Evolutionary conservation across 306 rosid species (phyloP), one percentile per base, ranked within the genome.

Genomic region (Purshia tridentata): DNA sequence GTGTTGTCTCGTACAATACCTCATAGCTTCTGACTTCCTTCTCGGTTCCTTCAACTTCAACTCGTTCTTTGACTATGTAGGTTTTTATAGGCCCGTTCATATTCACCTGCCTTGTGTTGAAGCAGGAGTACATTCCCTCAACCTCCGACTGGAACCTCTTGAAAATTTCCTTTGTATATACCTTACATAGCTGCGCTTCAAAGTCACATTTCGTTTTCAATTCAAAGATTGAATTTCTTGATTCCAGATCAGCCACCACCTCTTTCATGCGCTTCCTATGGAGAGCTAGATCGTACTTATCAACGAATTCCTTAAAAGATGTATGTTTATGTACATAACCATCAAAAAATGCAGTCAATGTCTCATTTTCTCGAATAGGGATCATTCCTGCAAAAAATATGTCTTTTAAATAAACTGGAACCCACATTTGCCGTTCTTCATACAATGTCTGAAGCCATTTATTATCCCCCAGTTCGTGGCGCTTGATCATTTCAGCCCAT

Each of bases 321-420:
- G 91, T 84, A 60, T 87, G 88, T 70, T 89, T 91, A 77, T 88
- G 92, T n/a, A 89, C 86, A 85, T 84, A 87, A 39, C 92, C 89
- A 53, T 89, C 89, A 54, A 91, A 91, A 79, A 88, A 85, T 50
- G 92, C 73, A 82, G 71, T 53, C 68, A 79, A 55, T 20, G 80
- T 79, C 81, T 91, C 88, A 0, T 63, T 76, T 82, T 80, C 82
- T 12, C 54, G 72, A 56, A 85, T 80, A 53, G 95, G 89, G 51
- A 84, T 45, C 88, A 87, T 77, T 78, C 97, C 97, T 10, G 87
- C 87, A 39, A 85, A 85, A 81, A 77, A 83, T 0, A 74, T 80
- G 80, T 88, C 95, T 70, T 91, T 91, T 4, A 88, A 76, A 86
- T 85, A 91, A 64, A 91, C 92, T 4, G 94, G 97, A 67, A 84